Evolutionary conservation across 2,329 filamentous ascomycete genomes (phyloP).

Genomic region (Phaeophleospora eucalypticola): DNA sequence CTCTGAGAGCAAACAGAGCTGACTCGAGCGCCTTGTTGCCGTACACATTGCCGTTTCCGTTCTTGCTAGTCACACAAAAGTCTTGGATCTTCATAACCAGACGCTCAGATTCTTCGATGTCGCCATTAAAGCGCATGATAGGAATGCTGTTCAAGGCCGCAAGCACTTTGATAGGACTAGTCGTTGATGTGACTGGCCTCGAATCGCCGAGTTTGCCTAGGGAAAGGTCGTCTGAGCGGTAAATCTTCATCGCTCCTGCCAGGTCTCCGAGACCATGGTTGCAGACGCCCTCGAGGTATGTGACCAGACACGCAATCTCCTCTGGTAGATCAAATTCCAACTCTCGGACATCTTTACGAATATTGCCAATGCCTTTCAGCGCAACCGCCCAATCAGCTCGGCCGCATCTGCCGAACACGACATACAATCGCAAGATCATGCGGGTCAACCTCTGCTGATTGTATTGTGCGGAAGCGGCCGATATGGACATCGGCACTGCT

Average conservation of each 20-base stretch:
- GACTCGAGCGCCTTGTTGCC: slow-evolving; percentile 71
- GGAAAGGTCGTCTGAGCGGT: slow-evolving; percentile 50
- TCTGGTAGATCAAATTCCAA: slow-evolving; percentile 9
- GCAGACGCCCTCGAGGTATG: slow-evolving; percentile 71
- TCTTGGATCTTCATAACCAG: slow-evolving; percentile 64
- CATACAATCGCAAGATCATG: slow-evolving; percentile 67
- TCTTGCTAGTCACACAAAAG: slow-evolving; percentile 65
- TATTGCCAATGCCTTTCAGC: slow-evolving; percentile 52
- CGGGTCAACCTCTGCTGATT: slow-evolving; percentile 64
- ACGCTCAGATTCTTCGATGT: slow-evolving; percentile 50
- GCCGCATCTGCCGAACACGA: slow-evolving; percentile 65
- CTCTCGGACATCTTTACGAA: slow-evolving; percentile 39
- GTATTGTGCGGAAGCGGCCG: slow-evolving; percentile 41
- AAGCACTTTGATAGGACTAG: slow-evolving; percentile 42
- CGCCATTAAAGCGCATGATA: slow-evolving; percentile 38
- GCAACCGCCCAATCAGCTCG: slow-evolving; percentile 67
- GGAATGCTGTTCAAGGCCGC: slow-evolving; percentile 47
- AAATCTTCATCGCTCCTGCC: slow-evolving; percentile 62
- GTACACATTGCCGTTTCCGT: slow-evolving; percentile 62
- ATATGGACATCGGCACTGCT: slow-evolving; percentile 19
- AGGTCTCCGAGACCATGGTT: slow-evolving; percentile 73
- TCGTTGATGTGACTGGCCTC: slow-evolving; percentile 28
- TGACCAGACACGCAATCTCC: slow-evolving; percentile 39
- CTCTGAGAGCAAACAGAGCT: slow-evolving; percentile 71
- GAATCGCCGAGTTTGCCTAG: slow-evolving; percentile 48